Base-by-base conservation (phyloP, 306 rosid species). In the Trifolium subterraneum region DNA sequence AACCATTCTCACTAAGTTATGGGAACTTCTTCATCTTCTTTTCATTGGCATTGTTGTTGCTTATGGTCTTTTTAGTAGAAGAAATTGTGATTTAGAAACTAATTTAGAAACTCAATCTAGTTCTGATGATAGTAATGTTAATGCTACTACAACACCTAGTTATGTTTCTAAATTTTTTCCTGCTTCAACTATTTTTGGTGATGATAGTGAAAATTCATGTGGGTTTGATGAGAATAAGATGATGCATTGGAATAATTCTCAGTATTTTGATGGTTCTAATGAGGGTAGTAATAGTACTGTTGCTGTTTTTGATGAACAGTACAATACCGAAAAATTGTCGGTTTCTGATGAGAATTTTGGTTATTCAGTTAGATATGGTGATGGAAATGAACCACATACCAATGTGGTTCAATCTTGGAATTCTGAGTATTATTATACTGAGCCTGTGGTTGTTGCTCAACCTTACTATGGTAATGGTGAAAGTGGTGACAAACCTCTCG, bases 11-110 rank as follows among this genome's bases (percentile, higher is more conserved):
- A 78, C 84, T 42, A 93, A 89, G 84, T 79, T 84, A 51, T 93
- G 97, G 97, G 98, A 93, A 85, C 91, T 93, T 11, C 54, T 90
- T 69, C 93, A 90, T 78, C 90, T 93, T 72, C 79, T 88, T 23
- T 82, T 93, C 71, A 78, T 90, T 69, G 98, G 93, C 85, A 90
- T 90, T 90, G 97, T 85, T 80, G 92, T 93, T 9, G 85, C 95
- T 10, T 93, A 93, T 50, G 98, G 98, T 1, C 61, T 93, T 62
- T 93, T 93, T 48, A 82, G 98, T 76, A 80, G 86, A 68, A 83
- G 92, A 77, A 83, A 80, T 79, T 82, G 71, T 59, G 93, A 92
- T 42, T 20, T 74, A 65, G 93, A 92, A 45, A 27, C 81, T 64
- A 81, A 55, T 8, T 0, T 65, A 64, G 90, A 88, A 62, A 62